Percentiles rank a stretch among this genome's conserved stretches.
phyloP scores from a whole-genome alignment of 2,329 filamentous ascomycete genomes.

The Penicillium sp. region DNA sequence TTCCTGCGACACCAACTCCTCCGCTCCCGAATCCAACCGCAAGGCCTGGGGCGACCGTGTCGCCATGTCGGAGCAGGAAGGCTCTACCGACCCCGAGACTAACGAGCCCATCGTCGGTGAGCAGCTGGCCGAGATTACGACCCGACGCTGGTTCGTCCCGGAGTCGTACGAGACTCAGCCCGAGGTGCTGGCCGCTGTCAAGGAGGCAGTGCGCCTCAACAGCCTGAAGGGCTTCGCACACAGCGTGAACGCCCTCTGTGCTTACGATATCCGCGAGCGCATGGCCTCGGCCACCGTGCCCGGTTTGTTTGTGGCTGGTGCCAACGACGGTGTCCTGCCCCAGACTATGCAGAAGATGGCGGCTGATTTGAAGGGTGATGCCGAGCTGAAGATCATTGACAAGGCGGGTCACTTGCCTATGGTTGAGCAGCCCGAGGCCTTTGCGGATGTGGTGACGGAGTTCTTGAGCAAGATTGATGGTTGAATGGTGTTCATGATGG shows the following conservation, averaged over 20 bases:
- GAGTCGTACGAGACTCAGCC: constrained; percentile 63
- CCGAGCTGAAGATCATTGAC: constrained; percentile 69
- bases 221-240: constrained; percentile 77
- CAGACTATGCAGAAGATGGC: constrained; percentile 81
- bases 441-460: constrained; percentile 66
- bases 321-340: constrained; percentile 74
- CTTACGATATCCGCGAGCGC: constrained; percentile 57
- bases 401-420: constrained; percentile 82
- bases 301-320: constrained; percentile 74
- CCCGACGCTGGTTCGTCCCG: constrained; percentile 74
- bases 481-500: constrained; percentile 10
- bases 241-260: constrained; percentile 70
- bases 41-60: constrained; percentile 81
- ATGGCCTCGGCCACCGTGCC: constrained; percentile 42
- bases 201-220: constrained; percentile 72
- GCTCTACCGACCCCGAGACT: constrained; percentile 38
- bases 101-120: constrained; percentile 64
- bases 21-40: constrained; percentile 74
- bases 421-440: constrained; percentile 74
- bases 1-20: constrained; percentile 78
- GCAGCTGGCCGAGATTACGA: constrained; percentile 72
- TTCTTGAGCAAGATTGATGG: constrained; percentile 56
- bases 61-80: constrained; percentile 66
- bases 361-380: constrained; percentile 61
- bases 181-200: constrained; percentile 63